Evolutionary conservation across 2,329 filamentous ascomycete species (phyloP), one percentile per base, ranked within the genome.

Genomic region (Colletotrichum abscissum): DNA sequence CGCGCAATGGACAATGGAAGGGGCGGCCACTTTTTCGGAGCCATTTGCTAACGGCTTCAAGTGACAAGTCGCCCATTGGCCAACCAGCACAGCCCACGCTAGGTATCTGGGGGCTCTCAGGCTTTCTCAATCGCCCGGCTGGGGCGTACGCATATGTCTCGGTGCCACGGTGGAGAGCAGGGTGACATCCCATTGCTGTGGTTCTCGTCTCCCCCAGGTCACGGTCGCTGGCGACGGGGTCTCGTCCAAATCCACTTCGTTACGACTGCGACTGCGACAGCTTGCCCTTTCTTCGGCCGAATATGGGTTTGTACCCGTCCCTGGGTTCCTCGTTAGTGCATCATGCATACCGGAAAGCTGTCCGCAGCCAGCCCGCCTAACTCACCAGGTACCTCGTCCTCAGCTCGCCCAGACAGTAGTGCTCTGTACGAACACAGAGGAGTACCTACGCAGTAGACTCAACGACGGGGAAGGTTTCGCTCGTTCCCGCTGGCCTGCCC

Each of bases 11-110:
- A 11, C 38, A 33, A 16, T n/a, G 22, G 24, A 16, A 64, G 58
- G 69, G 66, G 52, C 70, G 67, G 67, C 70, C 67, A 70, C 60
- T 60, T 62, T 70, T 70, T 65, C 70, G 67, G 60, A 57, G 70
- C 60, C 70, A 73, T 73, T 73, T 70, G 60, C 70, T 70, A 73
- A 73, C 70, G 60, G 56, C 70, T 73, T 73, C 59, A 60, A 70
- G 70, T 73, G 67, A 70, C 60, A 57, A n/a, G 54, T 33, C 38
- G 60, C 38, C 46, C 60, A 57, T 73, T 70, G 70, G 70, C 70
- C 70, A 73, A 73, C 70, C 70, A 73, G 67, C 70, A 38, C 60
- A 22, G 14, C 60, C 56, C 26, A 42, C 56, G 70, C 70, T 73
- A n/a, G n/a, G n/a, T n/a, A 73, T 73, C 70, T 65, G 70, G 67